Percentiles rank a stretch among this genome's conserved stretches.
phyloP scores from a whole-genome alignment of 2,329 filamentous ascomycete species.

The Fusarium lateritium region DNA sequence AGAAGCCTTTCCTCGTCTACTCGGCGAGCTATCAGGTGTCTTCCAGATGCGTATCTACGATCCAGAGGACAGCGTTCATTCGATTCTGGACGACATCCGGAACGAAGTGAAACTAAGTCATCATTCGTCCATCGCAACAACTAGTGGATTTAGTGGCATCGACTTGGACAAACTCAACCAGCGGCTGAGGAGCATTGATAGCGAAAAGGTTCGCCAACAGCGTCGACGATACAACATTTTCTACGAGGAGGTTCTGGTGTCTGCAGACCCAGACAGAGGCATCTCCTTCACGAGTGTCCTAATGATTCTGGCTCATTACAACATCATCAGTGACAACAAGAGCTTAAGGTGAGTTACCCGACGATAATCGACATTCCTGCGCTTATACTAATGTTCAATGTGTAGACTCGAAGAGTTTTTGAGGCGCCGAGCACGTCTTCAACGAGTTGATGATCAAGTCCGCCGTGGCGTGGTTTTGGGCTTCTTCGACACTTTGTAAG shows the following conservation, averaged over 20 bases:
- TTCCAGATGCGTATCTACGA: slow-evolving; percentile 99
- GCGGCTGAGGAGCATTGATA: slow-evolving; percentile 80
- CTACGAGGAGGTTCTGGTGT: slow-evolving; percentile 95
- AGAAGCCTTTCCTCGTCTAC: slow-evolving; percentile 87
- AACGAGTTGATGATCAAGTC: slow-evolving; percentile 95
- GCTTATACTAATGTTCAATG: slow-evolving; percentile 48
- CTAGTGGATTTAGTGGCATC: slow-evolving; percentile 70
- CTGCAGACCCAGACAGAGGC: slow-evolving; percentile 88
- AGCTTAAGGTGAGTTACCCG: slow-evolving; percentile 77
- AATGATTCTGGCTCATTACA: slow-evolving; percentile 98
- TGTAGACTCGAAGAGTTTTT: slow-evolving; percentile 91
- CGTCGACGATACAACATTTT: slow-evolving; percentile 91
- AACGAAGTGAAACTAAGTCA: slow-evolving; percentile 67
- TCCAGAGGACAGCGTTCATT: slow-evolving; percentile 87
- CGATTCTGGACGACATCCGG: slow-evolving; percentile 88
- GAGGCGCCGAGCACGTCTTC: slow-evolving; percentile 87
- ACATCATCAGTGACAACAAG: slow-evolving; percentile 98
- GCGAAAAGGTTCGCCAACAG: slow-evolving; percentile 80
- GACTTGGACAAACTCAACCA: slow-evolving; percentile 83
- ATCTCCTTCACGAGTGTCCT: slow-evolving; percentile 93
- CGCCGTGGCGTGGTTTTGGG: slow-evolving; percentile 90
- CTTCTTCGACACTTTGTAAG: slow-evolving; percentile 92
- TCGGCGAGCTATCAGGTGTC: slow-evolving; percentile 93
- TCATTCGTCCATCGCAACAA: slow-evolving; percentile 69
- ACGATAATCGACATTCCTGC: background rate